Percentiles rank a stretch among this genome's conserved stretches.
Conservation (phyloP, 2,329 filamentous ascomycete species). For the Zopfia rhizophila region DNA sequence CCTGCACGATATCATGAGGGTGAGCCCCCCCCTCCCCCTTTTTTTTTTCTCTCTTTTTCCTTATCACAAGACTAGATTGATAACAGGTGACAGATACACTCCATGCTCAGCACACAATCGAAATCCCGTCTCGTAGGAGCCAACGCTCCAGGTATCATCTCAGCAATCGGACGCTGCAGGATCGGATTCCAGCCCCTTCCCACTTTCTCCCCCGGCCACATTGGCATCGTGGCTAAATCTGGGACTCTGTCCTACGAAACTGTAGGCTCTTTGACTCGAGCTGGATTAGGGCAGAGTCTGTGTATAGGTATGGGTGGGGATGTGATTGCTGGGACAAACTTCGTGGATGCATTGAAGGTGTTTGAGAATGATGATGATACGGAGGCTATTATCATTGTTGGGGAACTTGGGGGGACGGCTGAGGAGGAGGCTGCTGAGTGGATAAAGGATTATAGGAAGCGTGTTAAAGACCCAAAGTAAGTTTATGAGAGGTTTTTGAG, state of each 20-base stretch:
- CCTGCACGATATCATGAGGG: constrained; percentile 78
- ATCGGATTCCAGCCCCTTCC: constrained; percentile 82
- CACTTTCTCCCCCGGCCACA: constrained; percentile 73
- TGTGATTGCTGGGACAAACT: constrained; percentile 76
- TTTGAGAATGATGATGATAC: constrained; percentile 75
- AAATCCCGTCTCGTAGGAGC: constrained; percentile 79
- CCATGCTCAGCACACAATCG: constrained; percentile 75
- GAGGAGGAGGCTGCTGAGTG: constrained; percentile 79
- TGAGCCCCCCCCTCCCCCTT: no score
- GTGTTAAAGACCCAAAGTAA: constrained; percentile 71
- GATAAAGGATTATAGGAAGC: constrained; percentile 72
- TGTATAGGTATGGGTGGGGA: constrained; percentile 84
- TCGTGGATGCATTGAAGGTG: constrained; percentile 75
- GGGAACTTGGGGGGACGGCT: constrained; percentile 75
- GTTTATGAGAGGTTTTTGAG: constrained; percentile 31
- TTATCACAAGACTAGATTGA: no score
- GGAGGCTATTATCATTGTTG: constrained; percentile 76
- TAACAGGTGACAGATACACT: constrained; percentile 64
- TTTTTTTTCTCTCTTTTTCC: background rate
- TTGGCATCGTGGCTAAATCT: constrained; percentile 83
- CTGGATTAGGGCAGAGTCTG: constrained; percentile 80
- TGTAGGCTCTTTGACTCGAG: constrained; percentile 76
- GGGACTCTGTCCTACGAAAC: constrained; percentile 84
- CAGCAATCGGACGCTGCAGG: constrained; percentile 74
- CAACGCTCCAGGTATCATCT: constrained; percentile 85